phyloP scores from a whole-genome alignment of 106 monocot genomes.

The Dendrobium huoshanense region DNA sequence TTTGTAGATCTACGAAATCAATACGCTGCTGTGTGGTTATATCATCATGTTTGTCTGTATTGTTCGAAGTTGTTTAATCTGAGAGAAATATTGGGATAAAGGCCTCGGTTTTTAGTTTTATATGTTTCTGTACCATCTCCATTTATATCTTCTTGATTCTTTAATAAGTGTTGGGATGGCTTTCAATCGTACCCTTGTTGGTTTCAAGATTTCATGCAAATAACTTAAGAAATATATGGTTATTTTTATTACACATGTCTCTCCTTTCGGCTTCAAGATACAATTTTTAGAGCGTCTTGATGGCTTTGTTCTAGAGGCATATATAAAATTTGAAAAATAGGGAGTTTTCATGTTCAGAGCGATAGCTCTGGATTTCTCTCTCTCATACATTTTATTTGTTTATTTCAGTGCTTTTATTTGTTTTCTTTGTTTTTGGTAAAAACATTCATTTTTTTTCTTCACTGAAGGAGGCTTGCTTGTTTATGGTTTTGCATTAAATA shows the following conservation, averaged over 20 bases:
- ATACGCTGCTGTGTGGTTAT: background rate
- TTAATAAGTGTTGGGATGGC: background rate
- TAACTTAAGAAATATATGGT: background rate
- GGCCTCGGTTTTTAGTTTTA: background rate
- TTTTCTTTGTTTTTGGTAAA: background rate
- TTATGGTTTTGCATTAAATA: background rate
- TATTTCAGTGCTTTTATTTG: background rate
- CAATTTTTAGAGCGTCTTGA: background rate
- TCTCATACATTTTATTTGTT: background rate
- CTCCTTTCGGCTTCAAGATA: constrained; percentile 3
- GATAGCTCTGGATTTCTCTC: background rate
- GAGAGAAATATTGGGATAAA: background rate
- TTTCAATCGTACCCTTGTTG: background rate
- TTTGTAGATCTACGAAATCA: background rate
- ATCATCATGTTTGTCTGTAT: background rate
- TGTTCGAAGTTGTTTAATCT: background rate
- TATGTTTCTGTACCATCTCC: background rate
- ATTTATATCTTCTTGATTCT: background rate
- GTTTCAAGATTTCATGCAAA: background rate
- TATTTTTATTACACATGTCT: background rate
- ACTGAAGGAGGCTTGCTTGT: background rate
- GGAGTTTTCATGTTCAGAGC: background rate
- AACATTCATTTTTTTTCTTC: background rate
- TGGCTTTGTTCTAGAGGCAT: background rate
- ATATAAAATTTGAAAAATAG: background rate